Evolutionary conservation across 441 rosid genomes (phyloP).

Genomic region (Euphorbia corollata): DNA sequence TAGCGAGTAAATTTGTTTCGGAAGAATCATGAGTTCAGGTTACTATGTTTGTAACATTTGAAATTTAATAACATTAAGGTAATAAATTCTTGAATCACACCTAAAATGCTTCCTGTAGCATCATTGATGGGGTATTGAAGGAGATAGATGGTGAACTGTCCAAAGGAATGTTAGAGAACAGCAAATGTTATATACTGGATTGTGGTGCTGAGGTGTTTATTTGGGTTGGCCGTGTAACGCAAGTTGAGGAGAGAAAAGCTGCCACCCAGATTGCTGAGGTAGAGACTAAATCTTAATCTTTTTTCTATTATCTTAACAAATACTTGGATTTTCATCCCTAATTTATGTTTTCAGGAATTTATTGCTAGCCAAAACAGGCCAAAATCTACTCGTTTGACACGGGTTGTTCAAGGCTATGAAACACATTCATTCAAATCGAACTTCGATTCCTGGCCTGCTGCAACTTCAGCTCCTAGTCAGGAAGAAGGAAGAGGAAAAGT

Average conservation of each 20-base stretch:
- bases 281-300: conserved; percentile 19
- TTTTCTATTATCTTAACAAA: conserved; percentile 21
- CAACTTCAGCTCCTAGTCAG: conserved; percentile 62
- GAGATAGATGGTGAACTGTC: conserved; percentile 75
- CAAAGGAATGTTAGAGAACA: conserved; percentile 79
- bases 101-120: conserved; percentile 36
- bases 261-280: conserved; percentile 85
- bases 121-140: conserved; percentile 56
- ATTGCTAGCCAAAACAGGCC: conserved; percentile 73
- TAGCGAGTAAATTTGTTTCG: background rate
- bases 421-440: conserved; percentile 81
- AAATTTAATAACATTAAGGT: conserved; percentile 1
- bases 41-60: too few relatives aligned
- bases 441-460: conserved; percentile 95
- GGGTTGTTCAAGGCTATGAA: conserved; percentile 92
- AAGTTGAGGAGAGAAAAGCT: conserved; percentile 92
- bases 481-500: conserved; percentile 99
- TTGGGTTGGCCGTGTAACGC: conserved; percentile 97
- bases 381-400: conserved; percentile 71
- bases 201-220: conserved; percentile 85
- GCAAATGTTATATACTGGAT: conserved; percentile 77
- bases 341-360: conserved; percentile 56
- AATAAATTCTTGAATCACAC: conserved; percentile 24
- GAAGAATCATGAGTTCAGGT: conserved; percentile 6
- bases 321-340: conserved; percentile 26